Evolutionary conservation across 2,329 filamentous ascomycete genomes (phyloP).

Genomic region (Aspergillus puulaauensis): DNA sequence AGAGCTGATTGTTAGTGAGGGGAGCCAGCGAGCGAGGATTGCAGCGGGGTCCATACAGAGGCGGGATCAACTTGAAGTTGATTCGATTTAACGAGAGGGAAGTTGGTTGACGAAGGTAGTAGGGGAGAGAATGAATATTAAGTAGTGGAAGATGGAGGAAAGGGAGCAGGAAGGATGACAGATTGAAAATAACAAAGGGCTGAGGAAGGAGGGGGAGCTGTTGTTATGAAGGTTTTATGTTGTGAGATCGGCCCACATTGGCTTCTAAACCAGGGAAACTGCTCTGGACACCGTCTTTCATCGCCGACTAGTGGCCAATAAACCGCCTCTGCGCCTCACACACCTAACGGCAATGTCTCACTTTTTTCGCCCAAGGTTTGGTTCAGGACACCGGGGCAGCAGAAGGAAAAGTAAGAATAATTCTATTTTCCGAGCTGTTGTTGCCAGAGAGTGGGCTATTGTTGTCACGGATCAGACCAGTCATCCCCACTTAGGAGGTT

Average conservation of each 20-base stretch:
- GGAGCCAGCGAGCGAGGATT: neutral
- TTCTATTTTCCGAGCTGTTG: neutral
- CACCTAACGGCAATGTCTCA: constrained; percentile 24
- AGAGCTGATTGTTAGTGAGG: neutral
- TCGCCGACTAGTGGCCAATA: constrained; percentile 23
- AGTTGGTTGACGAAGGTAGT: neutral
- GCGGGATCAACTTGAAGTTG: neutral
- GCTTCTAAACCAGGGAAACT: constrained; percentile 25
- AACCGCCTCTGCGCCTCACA: constrained; percentile 22
- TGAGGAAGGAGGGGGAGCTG: constrained; percentile 21
- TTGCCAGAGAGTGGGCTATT: neutral
- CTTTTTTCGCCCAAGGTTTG: constrained; percentile 19
- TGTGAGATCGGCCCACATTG: constrained; percentile 26
- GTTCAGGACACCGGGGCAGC: constrained; percentile 7
- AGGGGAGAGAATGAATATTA: neutral
- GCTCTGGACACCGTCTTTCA: constrained; percentile 19
- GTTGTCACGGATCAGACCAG: neutral
- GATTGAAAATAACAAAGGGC: constrained; percentile 18
- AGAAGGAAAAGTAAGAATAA: neutral
- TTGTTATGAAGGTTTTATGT: constrained; percentile 29
- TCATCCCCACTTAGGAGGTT: constrained; percentile 10
- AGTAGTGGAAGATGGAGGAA: neutral
- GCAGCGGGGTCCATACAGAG: neutral
- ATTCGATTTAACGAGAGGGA: constrained; percentile 2
- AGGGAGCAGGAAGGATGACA: constrained; percentile 3